phyloP scores from a whole-genome alignment of 2,329 filamentous ascomycete genomes.

The Diaporthe ampelina region DNA sequence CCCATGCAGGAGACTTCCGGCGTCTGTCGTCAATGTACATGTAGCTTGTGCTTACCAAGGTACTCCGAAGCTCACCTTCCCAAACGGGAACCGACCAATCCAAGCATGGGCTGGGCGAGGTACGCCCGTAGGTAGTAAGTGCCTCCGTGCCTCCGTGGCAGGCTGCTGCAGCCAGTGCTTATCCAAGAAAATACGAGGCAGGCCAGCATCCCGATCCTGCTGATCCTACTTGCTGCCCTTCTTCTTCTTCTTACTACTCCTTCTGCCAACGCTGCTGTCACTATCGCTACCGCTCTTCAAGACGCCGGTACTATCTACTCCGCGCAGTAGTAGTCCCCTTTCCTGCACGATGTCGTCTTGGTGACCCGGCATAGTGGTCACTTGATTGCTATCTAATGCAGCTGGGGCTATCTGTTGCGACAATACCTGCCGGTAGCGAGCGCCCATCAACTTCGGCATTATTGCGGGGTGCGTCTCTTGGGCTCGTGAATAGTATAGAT shows the following conservation, averaged over 20 bases:
- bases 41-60: not conserved
- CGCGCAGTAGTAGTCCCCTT: not conserved
- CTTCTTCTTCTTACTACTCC: not conserved
- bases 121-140: not conserved
- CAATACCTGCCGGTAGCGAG: slow-evolving; percentile 25
- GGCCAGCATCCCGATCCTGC: slow-evolving; percentile 26
- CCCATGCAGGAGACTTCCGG: not conserved
- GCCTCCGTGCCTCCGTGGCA: not conserved
- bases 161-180: not conserved
- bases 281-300: slow-evolving; percentile 17
- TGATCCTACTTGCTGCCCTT: not conserved
- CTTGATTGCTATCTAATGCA: slow-evolving; percentile 26
- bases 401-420: not conserved
- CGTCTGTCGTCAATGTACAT: not conserved
- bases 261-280: not conserved
- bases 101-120: not conserved
- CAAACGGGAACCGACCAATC: slow-evolving; percentile 20
- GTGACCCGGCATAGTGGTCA: not conserved
- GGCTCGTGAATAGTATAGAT: not conserved
- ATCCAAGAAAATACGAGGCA: slow-evolving; percentile 27
- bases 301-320: not conserved
- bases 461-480: slow-evolving; percentile 27
- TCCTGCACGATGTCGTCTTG: slow-evolving; percentile 15
- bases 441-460: slow-evolving; percentile 25
- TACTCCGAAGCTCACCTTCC: slow-evolving; percentile 10